Conservation (phyloP, 257 asterid species). For the Solanum appendiculatum region DNA sequence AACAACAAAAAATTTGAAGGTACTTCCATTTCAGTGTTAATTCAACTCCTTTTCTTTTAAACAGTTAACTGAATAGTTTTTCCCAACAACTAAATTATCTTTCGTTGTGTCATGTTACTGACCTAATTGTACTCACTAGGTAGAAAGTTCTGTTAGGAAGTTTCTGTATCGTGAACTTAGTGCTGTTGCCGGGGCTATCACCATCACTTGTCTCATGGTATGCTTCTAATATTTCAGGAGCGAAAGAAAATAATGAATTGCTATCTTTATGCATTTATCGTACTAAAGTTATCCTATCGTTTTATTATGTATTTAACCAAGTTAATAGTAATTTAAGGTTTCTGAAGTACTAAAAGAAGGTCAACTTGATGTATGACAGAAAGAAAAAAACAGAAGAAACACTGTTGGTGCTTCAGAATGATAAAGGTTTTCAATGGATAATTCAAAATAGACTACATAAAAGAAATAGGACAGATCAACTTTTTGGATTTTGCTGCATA, state of each 20-base stretch:
- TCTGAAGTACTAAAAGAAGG: neutral
- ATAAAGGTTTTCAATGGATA: neutral
- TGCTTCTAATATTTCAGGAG: no score
- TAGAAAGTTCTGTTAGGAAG: conserved; percentile 51
- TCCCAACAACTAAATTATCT: neutral
- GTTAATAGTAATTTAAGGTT: neutral
- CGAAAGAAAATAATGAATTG: neutral
- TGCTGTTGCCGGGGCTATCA: conserved; percentile 92
- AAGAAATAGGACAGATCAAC: neutral
- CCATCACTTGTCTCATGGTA: conserved; percentile 93
- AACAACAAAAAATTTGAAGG: conserved; percentile 52
- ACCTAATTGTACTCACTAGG: conserved; percentile 23
- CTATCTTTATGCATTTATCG: neutral
- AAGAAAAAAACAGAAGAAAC: neutral
- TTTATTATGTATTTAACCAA: neutral
- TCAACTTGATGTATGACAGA: neutral
- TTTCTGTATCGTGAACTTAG: conserved; percentile 76
- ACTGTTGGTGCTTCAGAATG: neutral
- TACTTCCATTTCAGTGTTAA: conserved; percentile 10
- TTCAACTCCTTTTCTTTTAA: neutral
- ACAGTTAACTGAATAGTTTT: neutral
- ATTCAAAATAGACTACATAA: neutral
- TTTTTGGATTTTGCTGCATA: neutral
- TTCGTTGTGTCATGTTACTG: conserved; percentile 8
- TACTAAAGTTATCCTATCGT: neutral